Conservation (phyloP, 2,329 filamentous ascomycete species). For the Neofusicoccum sp. region DNA sequence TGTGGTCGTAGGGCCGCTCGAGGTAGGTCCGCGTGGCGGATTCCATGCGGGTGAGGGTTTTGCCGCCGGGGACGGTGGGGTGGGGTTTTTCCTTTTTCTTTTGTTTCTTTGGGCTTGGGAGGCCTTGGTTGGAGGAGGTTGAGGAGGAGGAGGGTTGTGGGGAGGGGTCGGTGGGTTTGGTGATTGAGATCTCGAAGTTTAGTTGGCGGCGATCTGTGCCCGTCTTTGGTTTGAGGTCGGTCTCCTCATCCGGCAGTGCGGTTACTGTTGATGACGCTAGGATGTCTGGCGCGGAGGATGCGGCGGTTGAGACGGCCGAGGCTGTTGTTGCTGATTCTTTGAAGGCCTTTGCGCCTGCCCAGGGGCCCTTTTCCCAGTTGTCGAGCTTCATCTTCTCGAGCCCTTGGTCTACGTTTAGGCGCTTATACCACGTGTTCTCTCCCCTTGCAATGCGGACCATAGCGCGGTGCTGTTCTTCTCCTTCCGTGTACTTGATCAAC, state of each 20-base stretch:
- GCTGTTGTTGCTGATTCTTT: conserved; percentile 26
- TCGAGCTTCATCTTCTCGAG: conserved; percentile 51
- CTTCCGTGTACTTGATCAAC: conserved; percentile 56
- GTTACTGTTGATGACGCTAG: neutral
- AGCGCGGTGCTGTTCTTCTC: conserved; percentile 50
- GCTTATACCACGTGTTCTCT: conserved; percentile 55
- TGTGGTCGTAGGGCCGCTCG: conserved; percentile 39
- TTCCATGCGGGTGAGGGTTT: conserved; percentile 49
- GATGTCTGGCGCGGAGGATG: neutral
- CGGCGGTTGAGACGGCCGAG: conserved; percentile 25
- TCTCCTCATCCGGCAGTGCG: neutral
- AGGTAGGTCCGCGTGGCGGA: conserved; percentile 45
- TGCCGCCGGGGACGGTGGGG: conserved; percentile 43
- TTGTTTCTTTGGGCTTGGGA: neutral
- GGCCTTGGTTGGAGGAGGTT: no score
- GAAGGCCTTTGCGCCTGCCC: conserved; percentile 34
- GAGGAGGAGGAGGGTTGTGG: no score
- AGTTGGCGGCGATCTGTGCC: neutral
- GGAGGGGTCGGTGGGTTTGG: neutral
- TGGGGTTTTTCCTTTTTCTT: neutral
- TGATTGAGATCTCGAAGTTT: neutral
- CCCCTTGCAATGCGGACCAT: conserved; percentile 51
- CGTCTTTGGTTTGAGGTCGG: neutral
- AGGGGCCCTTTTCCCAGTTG: conserved; percentile 48
- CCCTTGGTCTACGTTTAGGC: conserved; percentile 50